Evolutionary conservation across 2,329 filamentous ascomycete species (phyloP), one percentile per base, ranked within the genome.

Genomic region (Exophiala sideris): DNA sequence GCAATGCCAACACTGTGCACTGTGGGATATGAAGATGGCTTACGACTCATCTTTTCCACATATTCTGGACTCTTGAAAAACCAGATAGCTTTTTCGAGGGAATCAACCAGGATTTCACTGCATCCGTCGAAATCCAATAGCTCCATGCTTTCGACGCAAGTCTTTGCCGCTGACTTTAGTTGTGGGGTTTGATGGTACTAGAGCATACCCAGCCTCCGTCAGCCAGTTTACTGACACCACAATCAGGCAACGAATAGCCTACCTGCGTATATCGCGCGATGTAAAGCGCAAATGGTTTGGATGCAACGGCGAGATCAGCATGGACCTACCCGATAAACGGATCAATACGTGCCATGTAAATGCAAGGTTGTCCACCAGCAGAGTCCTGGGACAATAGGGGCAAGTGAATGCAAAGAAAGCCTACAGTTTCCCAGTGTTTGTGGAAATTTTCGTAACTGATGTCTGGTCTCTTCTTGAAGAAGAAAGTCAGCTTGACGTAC

Each of bases 61-160:
- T 50, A 50, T 40, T 50, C 48, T 33, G 16, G 9, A 14, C 48
- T 50, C 33, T 14, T 16, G 21, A 40, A 50, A 24, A 50, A 50
- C 8, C 18, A 10, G 5, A 18, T 14, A 3, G n/a, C 34, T 18
- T 50, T 39, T 11, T 44, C 48, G 4, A 38, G 14, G 8, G 36
- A 42, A 6, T 24, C 10, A 36, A 50, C 48, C 38, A 34, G 14
- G 12, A 50, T 38, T 33, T 50, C 36, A 20, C 33, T 35, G 16
- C 48, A 50, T 16, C 48, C 48, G 24, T 50, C 48, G 24, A 32
- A 50, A 5, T 50, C 48, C n/a, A 50, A 34, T n/a, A 42, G 20
- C 21, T 50, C 36, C 36, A 42, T 34, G 7, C 48, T 36, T 21
- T 34, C 14, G n/a, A 34, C 16, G 7, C 33, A 20, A 34, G 8